Percentiles rank a stretch among this genome's conserved stretches.
Conservation (phyloP, 2,329 filamentous ascomycete species). For the Blastomyces gilchristii region DNA sequence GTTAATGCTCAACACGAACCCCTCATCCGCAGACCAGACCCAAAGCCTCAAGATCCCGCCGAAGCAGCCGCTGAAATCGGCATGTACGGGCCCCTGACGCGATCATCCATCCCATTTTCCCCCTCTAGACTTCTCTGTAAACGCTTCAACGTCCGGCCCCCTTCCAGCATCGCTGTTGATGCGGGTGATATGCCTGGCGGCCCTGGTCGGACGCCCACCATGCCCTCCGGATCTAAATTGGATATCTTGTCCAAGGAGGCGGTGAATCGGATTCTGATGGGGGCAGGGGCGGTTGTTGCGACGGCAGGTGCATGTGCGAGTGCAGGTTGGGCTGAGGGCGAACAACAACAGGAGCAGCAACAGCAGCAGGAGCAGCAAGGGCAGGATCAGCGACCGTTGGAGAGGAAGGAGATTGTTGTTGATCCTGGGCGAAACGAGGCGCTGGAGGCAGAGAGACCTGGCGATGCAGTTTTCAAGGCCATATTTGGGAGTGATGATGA, state of each 20-base stretch:
- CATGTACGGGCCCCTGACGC: slow-evolving; percentile 87
- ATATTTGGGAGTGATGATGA: slow-evolving; percentile 85
- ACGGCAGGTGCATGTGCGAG: slow-evolving; percentile 6
- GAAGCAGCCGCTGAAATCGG: slow-evolving; percentile 78
- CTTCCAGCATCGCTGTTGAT: slow-evolving; percentile 55
- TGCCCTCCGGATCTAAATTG: slow-evolving; percentile 25
- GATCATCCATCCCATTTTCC: slow-evolving; percentile 60
- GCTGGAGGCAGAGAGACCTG: slow-evolving; percentile 61
- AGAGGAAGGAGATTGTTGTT: slow-evolving; percentile 33
- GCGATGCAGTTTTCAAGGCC: slow-evolving; percentile 76
- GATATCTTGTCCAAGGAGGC: slow-evolving; percentile 46
- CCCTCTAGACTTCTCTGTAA: slow-evolving; percentile 86
- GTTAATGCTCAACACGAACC: slow-evolving; percentile 21
- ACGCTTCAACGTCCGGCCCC: slow-evolving; percentile 76
- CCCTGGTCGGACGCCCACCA: slow-evolving; percentile 23
- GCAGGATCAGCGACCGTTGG: slow-evolving; percentile 10
- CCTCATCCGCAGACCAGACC: slow-evolving; percentile 40
- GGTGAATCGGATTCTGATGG: slow-evolving; percentile 46
- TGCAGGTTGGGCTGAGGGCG: slow-evolving; percentile 9
- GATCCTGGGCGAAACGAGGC: slow-evolving; percentile 70
- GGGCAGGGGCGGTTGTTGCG: slow-evolving; percentile 31
- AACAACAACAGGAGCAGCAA: slow-evolving; percentile 14
- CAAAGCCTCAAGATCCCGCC: slow-evolving; percentile 62
- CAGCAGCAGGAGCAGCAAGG: slow-evolving; percentile 14
- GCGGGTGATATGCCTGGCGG: slow-evolving; percentile 31